These are phyloP conservation scores for Ogataea hybrid DNA, from an alignment of 1,139 yeast genomes.

Conservation along the genomic window DNA sequence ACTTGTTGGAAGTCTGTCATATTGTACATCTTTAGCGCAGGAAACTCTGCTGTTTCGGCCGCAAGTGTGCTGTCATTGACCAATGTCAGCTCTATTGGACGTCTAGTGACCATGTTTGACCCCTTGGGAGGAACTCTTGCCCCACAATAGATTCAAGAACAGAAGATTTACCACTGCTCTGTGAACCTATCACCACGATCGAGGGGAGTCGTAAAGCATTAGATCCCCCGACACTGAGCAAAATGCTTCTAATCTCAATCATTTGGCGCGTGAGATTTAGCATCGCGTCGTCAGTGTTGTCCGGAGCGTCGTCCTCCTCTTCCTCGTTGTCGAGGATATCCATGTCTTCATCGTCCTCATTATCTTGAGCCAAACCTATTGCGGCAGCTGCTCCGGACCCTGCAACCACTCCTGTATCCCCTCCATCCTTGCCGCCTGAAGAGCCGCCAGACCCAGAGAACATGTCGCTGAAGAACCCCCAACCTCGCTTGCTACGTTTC, in stretches of 20 bases:
- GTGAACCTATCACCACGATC: conserved; percentile 96
- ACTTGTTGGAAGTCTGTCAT: conserved; percentile 86
- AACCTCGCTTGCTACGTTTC: conserved; percentile 44
- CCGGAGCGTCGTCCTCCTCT: conserved; percentile 37
- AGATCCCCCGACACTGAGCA: conserved; percentile 68
- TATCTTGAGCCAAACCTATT: conserved; percentile 31
- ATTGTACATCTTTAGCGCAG: conserved; percentile 78
- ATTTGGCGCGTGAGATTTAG: conserved; percentile 85
- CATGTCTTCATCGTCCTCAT: conserved; percentile 28
- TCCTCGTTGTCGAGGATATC: conserved; percentile 27
- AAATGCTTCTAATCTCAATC: conserved; percentile 88
- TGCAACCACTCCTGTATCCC: conserved; percentile 30
- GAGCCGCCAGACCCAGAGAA: conserved; percentile 28
- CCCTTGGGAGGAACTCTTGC: conserved; percentile 91
- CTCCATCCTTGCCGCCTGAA: conserved; percentile 31
- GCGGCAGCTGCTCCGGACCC: conserved; percentile 38
- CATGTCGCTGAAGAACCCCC: conserved; percentile 36
- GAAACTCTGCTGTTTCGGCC: conserved; percentile 90
- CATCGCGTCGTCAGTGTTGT: conserved; percentile 71
- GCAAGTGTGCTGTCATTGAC: conserved; percentile 82
- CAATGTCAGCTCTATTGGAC: conserved; percentile 91
- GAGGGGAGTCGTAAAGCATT: conserved; percentile 85
- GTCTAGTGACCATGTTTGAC: conserved; percentile 90
- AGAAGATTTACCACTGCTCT: conserved; percentile 94
- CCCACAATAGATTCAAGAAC: conserved; percentile 94